Evolutionary conservation across 805 yeast genomes (phyloP).

Genomic region (Peterozyma xylosa): DNA sequence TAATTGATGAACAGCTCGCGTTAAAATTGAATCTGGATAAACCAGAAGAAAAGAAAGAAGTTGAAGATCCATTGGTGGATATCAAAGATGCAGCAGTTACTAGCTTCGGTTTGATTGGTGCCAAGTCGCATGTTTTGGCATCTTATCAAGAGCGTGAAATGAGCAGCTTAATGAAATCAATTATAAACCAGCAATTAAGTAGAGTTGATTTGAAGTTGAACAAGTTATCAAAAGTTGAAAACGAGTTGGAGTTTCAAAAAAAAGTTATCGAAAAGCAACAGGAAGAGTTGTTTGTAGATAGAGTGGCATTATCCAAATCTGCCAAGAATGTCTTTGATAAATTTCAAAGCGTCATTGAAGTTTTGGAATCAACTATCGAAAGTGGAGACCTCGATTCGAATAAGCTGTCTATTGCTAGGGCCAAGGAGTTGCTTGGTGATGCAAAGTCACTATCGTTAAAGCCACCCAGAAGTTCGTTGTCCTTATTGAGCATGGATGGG

Average conservation of each 20-base stretch:
- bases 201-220: slow-evolving; percentile 58
- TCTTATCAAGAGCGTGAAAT: slow-evolving; percentile 74
- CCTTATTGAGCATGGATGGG: slow-evolving; percentile 18
- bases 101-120: slow-evolving; percentile 73
- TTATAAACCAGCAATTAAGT: slow-evolving; percentile 54
- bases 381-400: neutral
- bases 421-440: slow-evolving; percentile 17
- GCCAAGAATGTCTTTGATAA: slow-evolving; percentile 44
- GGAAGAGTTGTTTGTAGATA: slow-evolving; percentile 58
- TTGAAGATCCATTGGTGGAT: slow-evolving; percentile 17
- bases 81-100: slow-evolving; percentile 56
- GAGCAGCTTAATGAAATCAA: slow-evolving; percentile 47
- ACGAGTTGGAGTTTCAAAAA: slow-evolving; percentile 57
- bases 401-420: slow-evolving; percentile 4
- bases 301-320: slow-evolving; percentile 57
- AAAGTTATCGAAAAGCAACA: slow-evolving; percentile 53
- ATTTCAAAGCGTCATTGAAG: slow-evolving; percentile 28
- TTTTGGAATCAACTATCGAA: slow-evolving; percentile 2
- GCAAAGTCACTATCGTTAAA: slow-evolving; percentile 19
- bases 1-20: slow-evolving; percentile 33
- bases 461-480: slow-evolving; percentile 24
- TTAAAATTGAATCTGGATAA: slow-evolving; percentile 29
- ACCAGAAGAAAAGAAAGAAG: slow-evolving; percentile 10
- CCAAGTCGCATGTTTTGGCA: slow-evolving; percentile 73
- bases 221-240: slow-evolving; percentile 55